Base-by-base conservation (phyloP, 805 yeast genomes). In the Phaffomyces opuntiae region DNA sequence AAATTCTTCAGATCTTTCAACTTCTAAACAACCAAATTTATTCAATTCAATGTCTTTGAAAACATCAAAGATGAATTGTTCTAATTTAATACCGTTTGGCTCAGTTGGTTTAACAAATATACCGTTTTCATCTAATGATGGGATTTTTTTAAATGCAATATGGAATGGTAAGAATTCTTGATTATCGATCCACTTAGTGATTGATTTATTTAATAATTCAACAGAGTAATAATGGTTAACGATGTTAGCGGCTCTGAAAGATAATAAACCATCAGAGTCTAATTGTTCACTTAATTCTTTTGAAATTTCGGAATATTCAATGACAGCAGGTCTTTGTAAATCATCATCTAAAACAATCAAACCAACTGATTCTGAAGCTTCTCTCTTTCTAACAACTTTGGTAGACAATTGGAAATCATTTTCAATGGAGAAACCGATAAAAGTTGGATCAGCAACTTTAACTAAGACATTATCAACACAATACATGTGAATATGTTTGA, bases 31-130 rank as follows among this genome's bases (percentile, higher is more conserved):
- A 1, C 96, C 99, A 63, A 93, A 93, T 57, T 77, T 78, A 14
- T 63, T 61, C 50, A 90, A 61, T 12, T 77, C 74, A 33, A 93
- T 83, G 29, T 81, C 75, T 42, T 90, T 90, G 67, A 93, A 93
- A 24, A 93, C 95, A 61, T 93, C 99, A 68, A 93, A 93, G 47
- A 93, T 95, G 58, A 93, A 93, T 64, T 91, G 98, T 65, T 93
- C 99, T 60, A 93, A 73, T 64, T 93, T 93, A 60, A 91, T 81
- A 38, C 98, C 99, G 63, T 93, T 93, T 40, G 91, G 87, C 47
- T 70, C 75, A 1, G 70, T 54, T n/a, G 98, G 96, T 55, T 76
- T 78, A 27, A 69, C 57, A 36, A 67, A 61, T 42, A 69, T 62
- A 29, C 78, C 79, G 0, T 77, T 67, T 1, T 55, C 60, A 21